Conservation (phyloP, 306 rosid genomes). For the Lablab purpureus region DNA sequence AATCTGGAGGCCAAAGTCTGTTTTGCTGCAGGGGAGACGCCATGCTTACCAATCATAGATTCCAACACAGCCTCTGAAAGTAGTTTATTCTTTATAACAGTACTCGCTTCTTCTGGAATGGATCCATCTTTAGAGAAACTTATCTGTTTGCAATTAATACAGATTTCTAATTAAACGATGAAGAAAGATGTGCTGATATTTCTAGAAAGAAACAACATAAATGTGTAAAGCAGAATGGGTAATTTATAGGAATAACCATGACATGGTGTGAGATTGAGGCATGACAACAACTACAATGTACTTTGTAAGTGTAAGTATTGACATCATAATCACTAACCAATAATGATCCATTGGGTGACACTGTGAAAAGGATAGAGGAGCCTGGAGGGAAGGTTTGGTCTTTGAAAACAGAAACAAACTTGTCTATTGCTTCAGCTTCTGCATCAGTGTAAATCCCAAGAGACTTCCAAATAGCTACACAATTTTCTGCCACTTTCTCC, state of each 20-base stretch:
- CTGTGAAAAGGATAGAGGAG: slow-evolving; percentile 78
- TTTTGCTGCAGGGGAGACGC: slow-evolving; percentile 84
- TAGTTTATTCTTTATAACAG: slow-evolving; percentile 67
- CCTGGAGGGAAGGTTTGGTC: slow-evolving; percentile 71
- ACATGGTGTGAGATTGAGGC: background rate
- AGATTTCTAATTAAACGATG: background rate
- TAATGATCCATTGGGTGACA: slow-evolving; percentile 64
- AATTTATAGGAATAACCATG: background rate
- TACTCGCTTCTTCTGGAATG: slow-evolving; percentile 52
- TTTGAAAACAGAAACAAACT: slow-evolving; percentile 68
- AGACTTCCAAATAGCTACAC: slow-evolving; percentile 73
- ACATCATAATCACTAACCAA: slow-evolving; percentile 52
- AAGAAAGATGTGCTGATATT: background rate
- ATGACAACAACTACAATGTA: background rate
- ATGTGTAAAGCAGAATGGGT: too few relatives aligned
- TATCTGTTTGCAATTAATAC: slow-evolving; percentile 59
- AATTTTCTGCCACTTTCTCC: slow-evolving; percentile 76
- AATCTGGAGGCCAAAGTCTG: slow-evolving; percentile 67
- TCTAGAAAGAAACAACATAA: too few relatives aligned
- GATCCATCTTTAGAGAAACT: slow-evolving; percentile 72
- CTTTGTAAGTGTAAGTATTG: background rate
- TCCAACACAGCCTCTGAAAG: slow-evolving; percentile 74
- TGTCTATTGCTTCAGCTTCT: slow-evolving; percentile 74
- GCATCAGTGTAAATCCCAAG: slow-evolving; percentile 71
- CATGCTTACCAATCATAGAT: slow-evolving; percentile 75